Evolutionary conservation across 1,139 yeast genomes (phyloP), one percentile per base, ranked within the genome.

Genomic region (Spathaspora sp.): DNA sequence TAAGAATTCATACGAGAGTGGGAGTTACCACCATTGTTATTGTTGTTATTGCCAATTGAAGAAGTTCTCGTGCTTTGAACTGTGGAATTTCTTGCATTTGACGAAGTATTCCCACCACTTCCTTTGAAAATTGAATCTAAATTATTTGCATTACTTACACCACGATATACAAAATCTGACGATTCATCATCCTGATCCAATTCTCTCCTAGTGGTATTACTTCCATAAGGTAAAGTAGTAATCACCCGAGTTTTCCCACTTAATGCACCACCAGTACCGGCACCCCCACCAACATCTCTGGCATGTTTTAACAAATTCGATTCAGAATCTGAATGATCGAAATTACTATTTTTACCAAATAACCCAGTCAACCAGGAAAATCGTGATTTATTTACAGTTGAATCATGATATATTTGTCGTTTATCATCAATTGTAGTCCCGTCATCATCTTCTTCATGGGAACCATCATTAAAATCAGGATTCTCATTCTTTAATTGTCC

Each of bases 131-230:
- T 64, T 1, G 76, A 65, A 47, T 73, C 78, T 29, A 74, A 61
- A 51, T 74, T 74, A 53, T 72, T 74, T 48, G 63, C 65, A 52
- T 72, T 73, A 43, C 77, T 65, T n/a, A 74, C 78, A 9, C 80
- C 80, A 41, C 80, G 64, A 56, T 74, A 74, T 44, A 63, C 70
- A 49, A 68, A 74, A 47, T 70, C 80, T 34, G 64, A 67, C 36
- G 59, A 60, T 15, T 55, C 56, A 33, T 55, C 60, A 7, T 51
- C 48, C 17, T 45, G 41, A 23, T 45, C 39, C 11, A 38, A 23
- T 9, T 34, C 29, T 24, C 43, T 40, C 15, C 39, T 26, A 25
- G 29, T 39, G 7, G 50, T 43, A 5, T 49, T 42, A 18, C 52
- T 45, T 17, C 54, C 55, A 45, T 55, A 54, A 10, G 43, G 34